Evolutionary conservation across 2,329 filamentous ascomycete genomes (phyloP).

Genomic region (Aspergillus fumigatiaffinis): DNA sequence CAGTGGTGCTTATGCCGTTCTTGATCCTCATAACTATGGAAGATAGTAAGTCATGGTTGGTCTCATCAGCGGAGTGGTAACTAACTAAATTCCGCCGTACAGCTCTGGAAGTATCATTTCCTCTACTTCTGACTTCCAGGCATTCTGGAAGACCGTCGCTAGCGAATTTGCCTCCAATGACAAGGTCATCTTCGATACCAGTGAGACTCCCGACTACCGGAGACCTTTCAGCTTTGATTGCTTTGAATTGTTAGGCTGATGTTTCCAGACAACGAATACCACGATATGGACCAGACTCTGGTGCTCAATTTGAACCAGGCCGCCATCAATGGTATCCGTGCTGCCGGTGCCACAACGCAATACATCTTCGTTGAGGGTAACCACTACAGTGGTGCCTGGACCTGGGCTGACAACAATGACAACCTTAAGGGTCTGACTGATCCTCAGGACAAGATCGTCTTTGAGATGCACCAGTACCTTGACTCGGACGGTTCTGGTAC

Average conservation of each 20-base stretch:
- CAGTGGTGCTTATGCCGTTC: constrained; percentile 50
- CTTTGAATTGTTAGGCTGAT: background rate
- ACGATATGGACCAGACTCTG: constrained; percentile 58
- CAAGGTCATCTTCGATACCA: constrained; percentile 61
- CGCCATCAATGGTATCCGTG: constrained; percentile 59
- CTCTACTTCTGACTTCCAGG: constrained; percentile 50
- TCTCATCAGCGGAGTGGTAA: background rate
- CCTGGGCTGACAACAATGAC: constrained; percentile 44
- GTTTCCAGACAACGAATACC: constrained; percentile 57
- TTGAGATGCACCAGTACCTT: constrained; percentile 62
- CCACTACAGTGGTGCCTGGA: constrained; percentile 45
- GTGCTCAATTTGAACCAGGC: constrained; percentile 61
- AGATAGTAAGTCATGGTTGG: constrained; percentile 23
- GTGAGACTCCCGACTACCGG: constrained; percentile 10
- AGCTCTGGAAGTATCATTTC: constrained; percentile 21
- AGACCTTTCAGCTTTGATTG: background rate
- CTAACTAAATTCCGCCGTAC: background rate
- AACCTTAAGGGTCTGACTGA: constrained; percentile 49
- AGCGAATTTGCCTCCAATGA: constrained; percentile 51
- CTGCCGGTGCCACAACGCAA: constrained; percentile 53
- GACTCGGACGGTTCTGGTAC: constrained; percentile 55
- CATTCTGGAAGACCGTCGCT: constrained; percentile 57
- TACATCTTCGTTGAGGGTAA: constrained; percentile 59
- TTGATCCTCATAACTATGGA: constrained; percentile 62
- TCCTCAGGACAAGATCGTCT: constrained; percentile 51